Evolutionary conservation across 495 filamentous ascomycete species (phyloP), one percentile per base, ranked within the genome.

Genomic region (Aspergillus bertholletiae): DNA sequence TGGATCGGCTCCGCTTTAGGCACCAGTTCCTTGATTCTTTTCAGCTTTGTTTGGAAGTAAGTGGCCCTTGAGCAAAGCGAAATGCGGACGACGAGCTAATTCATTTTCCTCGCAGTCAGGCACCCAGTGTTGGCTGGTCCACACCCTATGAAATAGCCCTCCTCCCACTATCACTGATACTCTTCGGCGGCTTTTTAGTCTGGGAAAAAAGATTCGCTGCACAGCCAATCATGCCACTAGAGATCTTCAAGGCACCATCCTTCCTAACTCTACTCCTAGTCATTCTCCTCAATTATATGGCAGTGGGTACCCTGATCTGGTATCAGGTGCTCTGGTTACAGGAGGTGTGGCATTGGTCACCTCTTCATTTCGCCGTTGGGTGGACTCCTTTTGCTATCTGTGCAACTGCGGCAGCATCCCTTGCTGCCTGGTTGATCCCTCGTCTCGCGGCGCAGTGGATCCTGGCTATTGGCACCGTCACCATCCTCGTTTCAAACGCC

Each of bases 41-140:
- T 82, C 66, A 83, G 78, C 57, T 74, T 81, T 59, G 74, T 73
- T 21, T 83, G 79, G 78, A 81, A 77, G 77, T 82, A 63, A 65
- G 76, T 62, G 1, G 7, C 22, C 17, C 11, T 11, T 27, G 13
- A 18, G 8, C 15, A 27, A 41, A 21, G 2, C 39, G 26, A 5
- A 22, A 32, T 40, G 39, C 44, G 23, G 21, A n/a, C 46, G 28
- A 44, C 21, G 20, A 61, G 39, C 52, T 46, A 11, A 49, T 49
- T 56, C 9, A 47, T 50, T 22, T 7, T 1, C 22, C n/a, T 32
- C 26, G 8, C 23, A 81, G 79, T 53, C 77, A 81, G 73, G 79
- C 78, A 8, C 74, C 79, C 12, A 66, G 68, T 28, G 74, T 72
- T 1, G 78, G 79, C 26, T 80, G 79, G 79, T 53, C 56, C 3